phyloP scores from a whole-genome alignment of 2,329 filamentous ascomycete genomes.

The Alternaria longipes region DNA sequence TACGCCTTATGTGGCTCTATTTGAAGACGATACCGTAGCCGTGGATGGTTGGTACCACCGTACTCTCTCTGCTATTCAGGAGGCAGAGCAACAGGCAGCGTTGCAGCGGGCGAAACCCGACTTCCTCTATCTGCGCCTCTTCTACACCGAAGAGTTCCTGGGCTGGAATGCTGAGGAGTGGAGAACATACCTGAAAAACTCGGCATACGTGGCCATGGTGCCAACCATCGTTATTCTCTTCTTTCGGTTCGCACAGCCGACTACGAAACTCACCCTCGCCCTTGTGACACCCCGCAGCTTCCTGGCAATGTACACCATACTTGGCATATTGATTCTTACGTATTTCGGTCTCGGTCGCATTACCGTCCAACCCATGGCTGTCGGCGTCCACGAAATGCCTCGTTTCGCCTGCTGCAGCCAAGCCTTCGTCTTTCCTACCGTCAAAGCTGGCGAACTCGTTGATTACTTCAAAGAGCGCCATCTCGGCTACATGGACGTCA shows the following conservation, averaged over 20 bases:
- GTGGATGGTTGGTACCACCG: conserved; percentile 60
- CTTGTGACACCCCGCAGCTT: conserved; percentile 33
- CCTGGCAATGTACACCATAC: conserved; percentile 28
- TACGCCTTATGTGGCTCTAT: conserved; percentile 54
- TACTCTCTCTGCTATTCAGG: conserved; percentile 48
- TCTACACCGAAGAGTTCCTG: conserved; percentile 58
- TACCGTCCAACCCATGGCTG: conserved; percentile 49
- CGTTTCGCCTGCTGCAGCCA: conserved; percentile 57
- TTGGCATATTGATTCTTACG: conserved; percentile 34
- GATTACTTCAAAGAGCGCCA: conserved; percentile 45
- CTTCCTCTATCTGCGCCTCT: conserved; percentile 57
- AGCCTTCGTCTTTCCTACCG: conserved; percentile 55
- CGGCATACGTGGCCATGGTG: conserved; percentile 33
- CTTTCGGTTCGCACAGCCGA: conserved; percentile 34
- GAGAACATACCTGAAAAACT: conserved; percentile 50
- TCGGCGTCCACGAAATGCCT: conserved; percentile 53
- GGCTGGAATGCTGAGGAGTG: conserved; percentile 58
- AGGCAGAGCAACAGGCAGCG: conserved; percentile 44
- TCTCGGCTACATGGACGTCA: conserved; percentile 51
- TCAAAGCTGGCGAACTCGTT: conserved; percentile 37
- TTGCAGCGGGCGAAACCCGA: conserved; percentile 33
- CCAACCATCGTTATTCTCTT: conserved; percentile 35
- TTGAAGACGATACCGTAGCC: conserved; percentile 60
- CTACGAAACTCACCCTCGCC: conserved; percentile 29
- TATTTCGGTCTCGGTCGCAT: conserved; percentile 55